Evolutionary conservation across 345 rosid species (phyloP).

Genomic region (Hevea brasiliensis): DNA sequence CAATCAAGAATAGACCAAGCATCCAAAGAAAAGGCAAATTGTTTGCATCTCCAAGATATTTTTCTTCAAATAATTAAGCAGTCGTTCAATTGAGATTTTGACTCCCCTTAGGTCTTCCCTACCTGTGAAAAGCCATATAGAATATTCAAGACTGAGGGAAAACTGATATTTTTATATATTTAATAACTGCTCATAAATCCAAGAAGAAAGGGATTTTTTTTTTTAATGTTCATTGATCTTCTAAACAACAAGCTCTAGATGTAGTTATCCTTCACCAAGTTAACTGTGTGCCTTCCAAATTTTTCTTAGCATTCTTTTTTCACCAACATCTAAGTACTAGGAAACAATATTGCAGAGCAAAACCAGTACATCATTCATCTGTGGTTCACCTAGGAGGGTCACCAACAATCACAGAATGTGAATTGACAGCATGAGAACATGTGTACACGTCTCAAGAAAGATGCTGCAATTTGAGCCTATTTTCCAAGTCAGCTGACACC

Average conservation of each 20-base stretch:
- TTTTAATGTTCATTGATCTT: background rate
- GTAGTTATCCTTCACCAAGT: no score
- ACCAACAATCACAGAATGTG: conserved; percentile 8
- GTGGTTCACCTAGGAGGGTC: conserved; percentile 11
- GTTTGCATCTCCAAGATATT: conserved; percentile 19
- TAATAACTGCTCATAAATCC: no score
- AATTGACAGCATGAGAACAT: conserved; percentile 2
- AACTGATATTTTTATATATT: no score
- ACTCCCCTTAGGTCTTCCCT: no score
- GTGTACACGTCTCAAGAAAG: background rate
- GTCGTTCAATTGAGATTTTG: no score
- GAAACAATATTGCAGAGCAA: no score
- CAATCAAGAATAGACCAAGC: conserved; percentile 7
- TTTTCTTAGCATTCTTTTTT: no score
- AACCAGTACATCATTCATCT: background rate
- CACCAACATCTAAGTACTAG: no score
- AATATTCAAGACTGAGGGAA: no score
- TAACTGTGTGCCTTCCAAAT: no score
- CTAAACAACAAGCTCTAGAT: background rate
- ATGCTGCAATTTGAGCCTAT: background rate
- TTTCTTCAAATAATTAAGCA: background rate
- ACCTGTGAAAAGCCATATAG: no score
- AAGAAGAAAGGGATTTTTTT: background rate
- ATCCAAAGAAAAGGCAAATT: background rate
- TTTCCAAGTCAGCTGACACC: background rate